phyloP scores from a whole-genome alignment of 1,139 yeast species.

The Yamadazyma siamensis region DNA sequence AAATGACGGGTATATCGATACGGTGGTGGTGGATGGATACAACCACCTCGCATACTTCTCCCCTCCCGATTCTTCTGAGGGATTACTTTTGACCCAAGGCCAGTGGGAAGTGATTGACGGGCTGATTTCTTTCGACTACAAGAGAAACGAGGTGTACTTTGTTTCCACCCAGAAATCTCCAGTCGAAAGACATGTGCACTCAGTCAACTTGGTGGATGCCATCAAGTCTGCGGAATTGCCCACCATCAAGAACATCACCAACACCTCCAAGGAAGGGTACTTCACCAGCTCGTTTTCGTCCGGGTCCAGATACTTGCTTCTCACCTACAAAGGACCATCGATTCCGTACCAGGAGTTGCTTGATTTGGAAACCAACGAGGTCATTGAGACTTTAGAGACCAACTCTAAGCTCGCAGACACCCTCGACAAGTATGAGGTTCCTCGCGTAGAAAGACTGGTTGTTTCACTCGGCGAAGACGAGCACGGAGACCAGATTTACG shows the following conservation, averaged over 20 bases:
- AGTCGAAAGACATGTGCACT: slow-evolving; percentile 51
- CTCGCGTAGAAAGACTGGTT: slow-evolving; percentile 42
- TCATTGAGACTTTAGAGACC: slow-evolving; percentile 42
- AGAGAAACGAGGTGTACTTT: slow-evolving; percentile 42
- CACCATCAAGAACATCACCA: slow-evolving; percentile 49
- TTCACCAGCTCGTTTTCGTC: slow-evolving; percentile 65
- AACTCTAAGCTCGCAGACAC: slow-evolving; percentile 41
- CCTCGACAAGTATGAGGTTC: slow-evolving; percentile 45
- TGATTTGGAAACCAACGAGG: slow-evolving; percentile 41
- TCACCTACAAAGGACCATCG: slow-evolving; percentile 62
- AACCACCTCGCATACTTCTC: slow-evolving; percentile 57
- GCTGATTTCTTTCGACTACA: slow-evolving; percentile 44
- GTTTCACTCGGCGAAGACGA: slow-evolving; percentile 49
- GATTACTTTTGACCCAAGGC: slow-evolving; percentile 45
- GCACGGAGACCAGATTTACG: slow-evolving; percentile 37
- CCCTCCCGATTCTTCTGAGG: slow-evolving; percentile 45
- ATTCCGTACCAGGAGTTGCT: slow-evolving; percentile 65
- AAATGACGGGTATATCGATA: slow-evolving; percentile 53
- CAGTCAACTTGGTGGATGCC: slow-evolving; percentile 38
- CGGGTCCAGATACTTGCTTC: slow-evolving; percentile 59
- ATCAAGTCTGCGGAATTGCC: slow-evolving; percentile 20
- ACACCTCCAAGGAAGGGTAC: slow-evolving; percentile 58
- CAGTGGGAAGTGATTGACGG: slow-evolving; percentile 54
- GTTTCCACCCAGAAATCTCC: slow-evolving; percentile 49
- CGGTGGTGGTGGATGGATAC: slow-evolving; percentile 50